These are phyloP conservation scores for Neltuma alba DNA, from an alignment of 306 rosid genomes.

Conservation along the genomic window DNA sequence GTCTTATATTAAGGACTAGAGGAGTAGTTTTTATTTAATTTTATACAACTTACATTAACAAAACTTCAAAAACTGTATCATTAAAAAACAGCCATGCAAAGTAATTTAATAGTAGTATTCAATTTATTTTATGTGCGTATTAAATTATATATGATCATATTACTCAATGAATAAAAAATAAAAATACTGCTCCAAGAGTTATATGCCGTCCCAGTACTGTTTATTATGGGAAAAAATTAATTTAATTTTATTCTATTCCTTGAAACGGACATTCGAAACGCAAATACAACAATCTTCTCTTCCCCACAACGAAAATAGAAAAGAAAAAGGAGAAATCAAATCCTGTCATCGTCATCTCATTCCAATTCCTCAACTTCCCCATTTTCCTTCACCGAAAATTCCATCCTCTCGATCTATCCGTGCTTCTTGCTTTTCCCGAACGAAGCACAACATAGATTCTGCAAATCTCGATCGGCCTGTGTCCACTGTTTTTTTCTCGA, in stretches of 20 bases:
- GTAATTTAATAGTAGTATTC: too few species aligned
- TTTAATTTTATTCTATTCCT: not conserved
- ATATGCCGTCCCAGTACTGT: not conserved
- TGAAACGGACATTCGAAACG: constrained; percentile 23
- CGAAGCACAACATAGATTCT: not conserved
- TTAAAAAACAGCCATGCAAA: not conserved
- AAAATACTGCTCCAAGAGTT: not conserved
- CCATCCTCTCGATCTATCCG: constrained; percentile 51
- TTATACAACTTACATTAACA: too few species aligned
- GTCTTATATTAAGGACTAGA: too few species aligned
- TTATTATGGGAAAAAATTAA: not conserved
- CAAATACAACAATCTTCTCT: constrained; percentile 9
- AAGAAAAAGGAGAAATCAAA: constrained; percentile 34
- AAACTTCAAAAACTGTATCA: too few species aligned
- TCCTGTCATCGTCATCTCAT: constrained; percentile 28
- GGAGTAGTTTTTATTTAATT: too few species aligned
- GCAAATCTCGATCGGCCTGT: constrained; percentile 28
- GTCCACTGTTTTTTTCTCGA: not conserved
- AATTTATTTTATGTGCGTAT: too few species aligned
- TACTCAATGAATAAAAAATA: too few species aligned
- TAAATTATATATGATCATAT: not conserved
- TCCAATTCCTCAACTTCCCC: constrained; percentile 16
- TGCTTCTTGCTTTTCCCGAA: constrained; percentile 10
- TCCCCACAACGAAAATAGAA: constrained; percentile 40
- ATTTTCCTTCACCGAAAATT: not conserved